A percentile compares a stretch with the other conserved stretches of the same genome.
Evolutionary conservation across 345 rosid species (phyloP).

Genomic region (Populus simonii): DNA sequence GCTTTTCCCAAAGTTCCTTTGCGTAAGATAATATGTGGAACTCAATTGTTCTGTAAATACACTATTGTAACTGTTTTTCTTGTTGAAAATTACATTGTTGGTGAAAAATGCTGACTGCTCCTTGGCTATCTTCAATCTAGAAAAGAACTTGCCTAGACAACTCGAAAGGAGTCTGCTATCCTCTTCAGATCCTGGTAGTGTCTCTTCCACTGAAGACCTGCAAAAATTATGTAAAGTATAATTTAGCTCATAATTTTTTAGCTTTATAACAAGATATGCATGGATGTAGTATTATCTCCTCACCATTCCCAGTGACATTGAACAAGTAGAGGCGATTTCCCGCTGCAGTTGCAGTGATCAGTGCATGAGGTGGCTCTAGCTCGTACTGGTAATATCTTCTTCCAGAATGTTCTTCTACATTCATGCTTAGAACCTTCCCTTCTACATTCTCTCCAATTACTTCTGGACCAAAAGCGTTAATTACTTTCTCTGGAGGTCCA

Average conservation of each 20-base stretch:
- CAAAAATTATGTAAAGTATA: conserved; percentile 2
- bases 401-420: conserved; percentile 65
- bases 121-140: background rate
- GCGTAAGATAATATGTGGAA: background rate
- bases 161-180: conserved; percentile 87
- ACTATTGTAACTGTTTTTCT: background rate
- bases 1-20: background rate
- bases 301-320: conserved; percentile 69
- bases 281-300: background rate
- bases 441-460: conserved; percentile 85
- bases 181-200: conserved; percentile 79
- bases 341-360: conserved; percentile 93
- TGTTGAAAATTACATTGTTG: background rate
- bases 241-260: background rate
- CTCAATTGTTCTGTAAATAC: background rate
- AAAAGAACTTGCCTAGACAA: conserved; percentile 36
- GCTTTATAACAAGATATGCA: background rate
- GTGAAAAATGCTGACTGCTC: background rate
- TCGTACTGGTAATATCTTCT: conserved; percentile 78
- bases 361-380: conserved; percentile 86
- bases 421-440: conserved; percentile 74
- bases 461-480: conserved; percentile 93
- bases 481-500: conserved; percentile 87
- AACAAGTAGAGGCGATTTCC: conserved; percentile 91
- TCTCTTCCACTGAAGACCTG: conserved; percentile 97